These are phyloP conservation scores for Candida nanaspora DNA, from an alignment of 805 yeast species.

Conservation along the genomic window DNA sequence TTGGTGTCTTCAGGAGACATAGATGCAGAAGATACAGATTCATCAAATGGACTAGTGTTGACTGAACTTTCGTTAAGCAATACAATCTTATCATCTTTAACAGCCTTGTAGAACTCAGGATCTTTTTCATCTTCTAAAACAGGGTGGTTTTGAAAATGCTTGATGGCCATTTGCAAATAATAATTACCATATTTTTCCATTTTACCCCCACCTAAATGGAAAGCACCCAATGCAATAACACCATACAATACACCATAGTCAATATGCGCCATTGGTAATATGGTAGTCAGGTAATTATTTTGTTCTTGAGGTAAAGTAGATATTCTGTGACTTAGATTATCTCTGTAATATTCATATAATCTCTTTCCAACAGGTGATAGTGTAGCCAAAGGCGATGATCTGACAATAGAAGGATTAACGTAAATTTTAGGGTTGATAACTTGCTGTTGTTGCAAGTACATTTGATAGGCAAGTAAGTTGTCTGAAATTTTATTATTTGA, in stretches of 20 bases:
- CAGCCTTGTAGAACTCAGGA: conserved; percentile 8
- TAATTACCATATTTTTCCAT: conserved; percentile 42
- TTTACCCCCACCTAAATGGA: conserved; percentile 35
- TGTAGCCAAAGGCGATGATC: conserved; percentile 18
- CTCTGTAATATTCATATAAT: conserved; percentile 43
- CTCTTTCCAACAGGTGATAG: conserved; percentile 28
- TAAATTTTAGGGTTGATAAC: conserved; percentile 11
- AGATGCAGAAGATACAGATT: neutral
- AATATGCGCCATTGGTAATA: conserved; percentile 47
- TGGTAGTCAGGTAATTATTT: conserved; percentile 44
- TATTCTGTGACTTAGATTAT: conserved; percentile 33
- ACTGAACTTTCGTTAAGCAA: conserved; percentile 4
- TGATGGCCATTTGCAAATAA: conserved; percentile 41
- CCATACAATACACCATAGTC: conserved; percentile 46
- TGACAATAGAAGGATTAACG: conserved; percentile 22
- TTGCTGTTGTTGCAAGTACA: neutral
- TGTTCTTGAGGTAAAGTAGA: conserved; percentile 44
- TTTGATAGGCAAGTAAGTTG: neutral
- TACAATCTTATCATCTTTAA: conserved; percentile 13
- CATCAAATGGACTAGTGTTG: neutral
- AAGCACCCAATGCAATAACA: conserved; percentile 49
- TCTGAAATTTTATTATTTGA: too few relatives aligned
- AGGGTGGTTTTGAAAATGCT: conserved; percentile 31
- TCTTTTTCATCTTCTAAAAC: conserved; percentile 15
- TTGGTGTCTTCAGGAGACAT: neutral